phyloP scores from a whole-genome alignment of 1,139 yeast species.

The Geotrichum histeridarum region DNA sequence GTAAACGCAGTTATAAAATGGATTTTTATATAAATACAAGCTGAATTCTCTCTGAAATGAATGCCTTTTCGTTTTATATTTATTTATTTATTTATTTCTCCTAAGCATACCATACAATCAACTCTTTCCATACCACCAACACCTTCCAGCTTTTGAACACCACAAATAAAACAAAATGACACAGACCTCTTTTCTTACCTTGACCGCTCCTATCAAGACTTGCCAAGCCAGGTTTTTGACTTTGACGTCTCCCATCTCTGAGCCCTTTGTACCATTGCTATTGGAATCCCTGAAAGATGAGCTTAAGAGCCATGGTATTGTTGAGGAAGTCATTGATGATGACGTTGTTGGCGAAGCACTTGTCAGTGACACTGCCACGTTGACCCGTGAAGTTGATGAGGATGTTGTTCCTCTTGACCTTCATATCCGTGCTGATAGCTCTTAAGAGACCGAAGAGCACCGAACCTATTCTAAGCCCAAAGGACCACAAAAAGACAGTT shows the following conservation, averaged over 20 bases:
- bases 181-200: background rate
- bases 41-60: background rate
- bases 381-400: background rate
- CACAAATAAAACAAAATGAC: background rate
- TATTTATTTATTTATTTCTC: background rate
- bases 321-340: slow-evolving; percentile 1
- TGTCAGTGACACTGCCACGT: background rate
- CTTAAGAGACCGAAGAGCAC: background rate
- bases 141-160: background rate
- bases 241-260: slow-evolving; percentile 25
- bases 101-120: background rate
- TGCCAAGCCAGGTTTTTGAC: slow-evolving; percentile 18
- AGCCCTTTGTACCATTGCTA: slow-evolving; percentile 21
- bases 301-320: background rate
- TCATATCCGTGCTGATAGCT: slow-evolving; percentile 1
- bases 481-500: background rate
- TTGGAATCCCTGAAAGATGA: background rate
- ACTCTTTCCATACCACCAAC: background rate
- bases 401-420: background rate
- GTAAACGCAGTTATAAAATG: background rate
- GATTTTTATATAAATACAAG: background rate
- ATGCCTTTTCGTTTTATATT: background rate
- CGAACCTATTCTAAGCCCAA: background rate
- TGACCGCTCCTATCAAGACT: background rate
- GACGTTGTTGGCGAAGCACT: slow-evolving; percentile 6